Evolutionary conservation across 306 rosid species (phyloP), one percentile per base, ranked within the genome.

Genomic region (Cajanus cajan): DNA sequence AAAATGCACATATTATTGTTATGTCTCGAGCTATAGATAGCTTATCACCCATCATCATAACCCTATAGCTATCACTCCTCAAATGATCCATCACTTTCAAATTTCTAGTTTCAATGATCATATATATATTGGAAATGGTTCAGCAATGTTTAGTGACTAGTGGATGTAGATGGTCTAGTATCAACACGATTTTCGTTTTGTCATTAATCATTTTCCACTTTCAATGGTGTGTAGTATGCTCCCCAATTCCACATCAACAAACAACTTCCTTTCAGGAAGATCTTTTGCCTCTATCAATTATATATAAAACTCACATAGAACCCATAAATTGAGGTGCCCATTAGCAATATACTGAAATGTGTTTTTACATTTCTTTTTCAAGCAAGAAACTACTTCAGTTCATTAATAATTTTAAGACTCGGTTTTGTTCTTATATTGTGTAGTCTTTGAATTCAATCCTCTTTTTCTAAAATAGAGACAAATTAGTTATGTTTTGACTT

Each of bases 181-280:
- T 61, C 63, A 77, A 50, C 22, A 16, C 11, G 65, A 67, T 34
- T 55, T 54, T 57, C 13, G 5, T 15, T 61, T 61, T 71, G 66
- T 61, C 33, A n/a, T 4, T 48, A 21, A 31, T 21, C 71, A 58
- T 58, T 68, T 82, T 82, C 15, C 81, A 82, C 85, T 61, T 76
- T 59, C 73, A 24, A 25, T 28, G 85, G 82, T 76, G 21, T 9
- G 78, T 41, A 1, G 1, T 28, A 28, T 28, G 31, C 2, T 28
- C 31, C 68, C 55, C 51, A 12, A 52, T 54, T 72, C 51, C 45
- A 36, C 11, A 21, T 21, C 37, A 22, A 36, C 22, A 72, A 39
- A 51, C 5, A 52, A 3, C 51, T 54, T 72, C n/a, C n/a, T n/a
- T n/a, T 12, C 7, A 14, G 66, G 37, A 52, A 7, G 6, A 73